phyloP scores from a whole-genome alignment of 306 rosid species.

The Quercus gilva region DNA sequence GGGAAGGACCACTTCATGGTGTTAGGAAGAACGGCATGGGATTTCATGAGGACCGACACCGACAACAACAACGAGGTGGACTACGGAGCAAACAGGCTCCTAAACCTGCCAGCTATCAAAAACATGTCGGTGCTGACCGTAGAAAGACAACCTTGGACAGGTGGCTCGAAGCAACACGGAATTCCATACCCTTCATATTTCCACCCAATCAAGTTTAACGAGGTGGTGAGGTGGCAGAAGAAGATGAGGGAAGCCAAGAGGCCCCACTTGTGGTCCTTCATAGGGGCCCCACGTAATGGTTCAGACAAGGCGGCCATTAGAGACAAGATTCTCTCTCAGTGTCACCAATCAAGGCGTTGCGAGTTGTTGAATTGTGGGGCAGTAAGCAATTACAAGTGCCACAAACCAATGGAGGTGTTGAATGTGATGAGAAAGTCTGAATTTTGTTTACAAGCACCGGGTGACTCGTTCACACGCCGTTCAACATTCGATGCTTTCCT shows the following conservation, averaged over 20 bases:
- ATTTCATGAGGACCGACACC: slow-evolving; percentile 53
- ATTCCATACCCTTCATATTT: slow-evolving; percentile 88
- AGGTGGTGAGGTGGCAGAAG: slow-evolving; percentile 51
- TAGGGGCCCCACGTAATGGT: slow-evolving; percentile 60
- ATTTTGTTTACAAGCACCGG: slow-evolving; percentile 74
- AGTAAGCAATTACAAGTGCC: slow-evolving; percentile 21
- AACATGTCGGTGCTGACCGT: slow-evolving; percentile 95
- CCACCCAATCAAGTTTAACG: slow-evolving; percentile 42
- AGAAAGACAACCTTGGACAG: slow-evolving; percentile 73
- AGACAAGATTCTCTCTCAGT: slow-evolving; percentile 50
- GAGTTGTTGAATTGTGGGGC: slow-evolving; percentile 38
- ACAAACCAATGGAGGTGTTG: slow-evolving; percentile 42
- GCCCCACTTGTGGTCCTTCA: slow-evolving; percentile 56
- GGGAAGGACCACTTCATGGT: slow-evolving; percentile 73
- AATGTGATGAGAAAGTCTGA: slow-evolving; percentile 41
- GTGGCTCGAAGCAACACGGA: slow-evolving; percentile 47
- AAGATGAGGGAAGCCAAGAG: slow-evolving; percentile 21
- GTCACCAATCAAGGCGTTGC: slow-evolving; percentile 41
- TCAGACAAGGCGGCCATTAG: slow-evolving; percentile 62
- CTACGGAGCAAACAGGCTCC: slow-evolving; percentile 68
- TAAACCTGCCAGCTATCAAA: slow-evolving; percentile 50
- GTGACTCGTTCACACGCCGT: slow-evolving; percentile 72
- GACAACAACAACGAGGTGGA: slow-evolving; percentile 18
- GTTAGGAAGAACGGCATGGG: slow-evolving; percentile 85
- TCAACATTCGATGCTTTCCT: slow-evolving; percentile 69